A percentile compares a stretch with the other conserved stretches of the same genome.
phyloP scores from a whole-genome alignment of 331 rosid species.

The Cydonia oblonga region DNA sequence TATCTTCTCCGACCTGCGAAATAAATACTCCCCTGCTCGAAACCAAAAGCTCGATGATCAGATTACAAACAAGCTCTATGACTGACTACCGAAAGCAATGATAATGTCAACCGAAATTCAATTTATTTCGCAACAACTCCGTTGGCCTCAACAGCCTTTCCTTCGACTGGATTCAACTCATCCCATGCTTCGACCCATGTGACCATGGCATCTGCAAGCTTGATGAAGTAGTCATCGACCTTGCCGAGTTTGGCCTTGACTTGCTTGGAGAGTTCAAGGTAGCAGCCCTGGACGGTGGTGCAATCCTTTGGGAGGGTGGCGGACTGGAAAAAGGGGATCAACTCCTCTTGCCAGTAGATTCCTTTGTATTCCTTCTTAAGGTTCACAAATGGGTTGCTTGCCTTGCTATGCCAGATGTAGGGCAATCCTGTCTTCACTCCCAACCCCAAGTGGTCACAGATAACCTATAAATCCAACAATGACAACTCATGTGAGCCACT shows the following conservation, averaged over 20 bases:
- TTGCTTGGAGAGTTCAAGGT: slow-evolving; percentile 46
- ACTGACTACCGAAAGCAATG: slow-evolving; percentile 2
- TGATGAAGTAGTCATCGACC: slow-evolving; percentile 37
- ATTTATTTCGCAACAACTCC: slow-evolving; percentile 20
- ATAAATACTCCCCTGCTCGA: slow-evolving; percentile 10
- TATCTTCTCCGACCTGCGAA: slow-evolving; percentile 13
- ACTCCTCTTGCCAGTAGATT: slow-evolving; percentile 47
- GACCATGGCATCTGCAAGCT: slow-evolving; percentile 51
- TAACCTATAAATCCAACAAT: slow-evolving; percentile 21
- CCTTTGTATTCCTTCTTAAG: slow-evolving; percentile 53
- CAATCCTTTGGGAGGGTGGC: slow-evolving; percentile 30
- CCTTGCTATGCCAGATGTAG: slow-evolving; percentile 56
- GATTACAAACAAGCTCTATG: background rate
- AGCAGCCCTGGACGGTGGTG: slow-evolving; percentile 39
- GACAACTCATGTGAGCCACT: background rate
- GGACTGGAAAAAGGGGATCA: slow-evolving; percentile 41
- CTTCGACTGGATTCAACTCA: slow-evolving; percentile 36
- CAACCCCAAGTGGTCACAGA: slow-evolving; percentile 37
- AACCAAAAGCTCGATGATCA: background rate
- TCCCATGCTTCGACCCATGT: slow-evolving; percentile 55
- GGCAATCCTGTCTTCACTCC: slow-evolving; percentile 54
- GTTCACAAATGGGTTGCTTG: slow-evolving; percentile 53
- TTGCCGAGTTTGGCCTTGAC: slow-evolving; percentile 32
- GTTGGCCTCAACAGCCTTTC: slow-evolving; percentile 14
- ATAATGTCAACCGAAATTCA: background rate